A percentile compares a stretch with the other conserved stretches of the same genome.
These are phyloP conservation scores for Fusarium nelsonii DNA, from an alignment of 2,329 filamentous ascomycete genomes.

Conservation along the genomic window DNA sequence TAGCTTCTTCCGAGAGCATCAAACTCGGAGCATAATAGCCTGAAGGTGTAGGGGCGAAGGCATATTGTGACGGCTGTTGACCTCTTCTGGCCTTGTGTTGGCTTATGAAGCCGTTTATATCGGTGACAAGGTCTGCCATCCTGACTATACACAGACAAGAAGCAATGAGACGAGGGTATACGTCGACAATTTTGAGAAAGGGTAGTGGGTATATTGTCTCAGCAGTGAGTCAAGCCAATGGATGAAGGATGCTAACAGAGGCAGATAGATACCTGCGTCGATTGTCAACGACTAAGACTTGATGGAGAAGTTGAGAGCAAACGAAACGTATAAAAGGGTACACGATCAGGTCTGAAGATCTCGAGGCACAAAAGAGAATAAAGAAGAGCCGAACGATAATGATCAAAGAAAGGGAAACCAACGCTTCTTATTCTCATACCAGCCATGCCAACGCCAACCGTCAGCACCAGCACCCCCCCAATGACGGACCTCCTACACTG, in stretches of 20 bases:
- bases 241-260: not conserved
- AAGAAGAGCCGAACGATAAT: not conserved
- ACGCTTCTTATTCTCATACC: constrained; percentile 28
- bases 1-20: constrained; percentile 25
- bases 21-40: constrained; percentile 29
- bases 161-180: not conserved
- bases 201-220: not conserved
- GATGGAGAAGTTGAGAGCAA: not conserved
- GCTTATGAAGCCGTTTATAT: constrained; percentile 35
- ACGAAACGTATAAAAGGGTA: not conserved
- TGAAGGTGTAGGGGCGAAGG: constrained; percentile 1
- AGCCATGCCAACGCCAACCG: constrained; percentile 10
- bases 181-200: not conserved
- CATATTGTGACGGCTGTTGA: constrained; percentile 1
- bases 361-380: not conserved
- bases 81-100: constrained; percentile 28
- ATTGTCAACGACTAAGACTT: not conserved
- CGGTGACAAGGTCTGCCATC: constrained; percentile 27
- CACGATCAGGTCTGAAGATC: not conserved
- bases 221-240: not conserved
- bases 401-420: constrained; percentile 10
- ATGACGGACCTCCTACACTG: constrained; percentile 10
- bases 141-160: not conserved
- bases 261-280: not conserved
- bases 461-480: constrained; percentile 26